These are phyloP conservation scores for Chlorella ohadii DNA, from an alignment of 139 green algal genomes.

Conservation along the genomic window DNA sequence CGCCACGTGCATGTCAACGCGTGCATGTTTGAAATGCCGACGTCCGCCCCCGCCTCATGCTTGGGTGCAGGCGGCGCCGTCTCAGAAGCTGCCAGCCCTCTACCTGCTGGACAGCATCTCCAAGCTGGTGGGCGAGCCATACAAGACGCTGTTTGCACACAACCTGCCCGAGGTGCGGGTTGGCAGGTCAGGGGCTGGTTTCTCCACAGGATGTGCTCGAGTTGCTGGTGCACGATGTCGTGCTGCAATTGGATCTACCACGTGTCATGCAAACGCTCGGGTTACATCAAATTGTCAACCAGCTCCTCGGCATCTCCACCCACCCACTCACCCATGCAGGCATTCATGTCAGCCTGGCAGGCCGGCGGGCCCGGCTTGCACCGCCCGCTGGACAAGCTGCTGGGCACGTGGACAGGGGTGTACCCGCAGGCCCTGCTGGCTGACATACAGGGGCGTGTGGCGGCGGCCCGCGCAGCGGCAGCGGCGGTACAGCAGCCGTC, in stretches of 20 bases:
- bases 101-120: constrained; percentile 86
- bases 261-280: no score
- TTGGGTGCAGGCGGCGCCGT: constrained; percentile 14
- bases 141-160: constrained; percentile 57
- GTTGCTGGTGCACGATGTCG: no score
- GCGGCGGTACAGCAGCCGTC: background rate
- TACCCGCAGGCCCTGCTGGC: constrained; percentile 54
- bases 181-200: no score
- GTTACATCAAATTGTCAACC: no score
- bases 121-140: constrained; percentile 78
- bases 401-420: constrained; percentile 65
- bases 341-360: constrained; percentile 61
- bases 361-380: constrained; percentile 42
- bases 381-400: constrained; percentile 57
- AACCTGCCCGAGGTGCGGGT: constrained; percentile 50
- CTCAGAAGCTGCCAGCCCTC: constrained; percentile 73
- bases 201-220: no score
- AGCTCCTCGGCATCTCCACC: background rate
- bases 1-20: no score
- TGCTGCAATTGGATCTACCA: no score
- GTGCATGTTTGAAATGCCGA: background rate
- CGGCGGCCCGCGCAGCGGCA: background rate
- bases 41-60: no score
- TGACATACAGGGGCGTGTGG: constrained; percentile 32
- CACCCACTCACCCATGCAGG: constrained; percentile 33